Base-by-base conservation (phyloP, 352 stramenopile species). In the Pythium scleroteichum region DNA sequence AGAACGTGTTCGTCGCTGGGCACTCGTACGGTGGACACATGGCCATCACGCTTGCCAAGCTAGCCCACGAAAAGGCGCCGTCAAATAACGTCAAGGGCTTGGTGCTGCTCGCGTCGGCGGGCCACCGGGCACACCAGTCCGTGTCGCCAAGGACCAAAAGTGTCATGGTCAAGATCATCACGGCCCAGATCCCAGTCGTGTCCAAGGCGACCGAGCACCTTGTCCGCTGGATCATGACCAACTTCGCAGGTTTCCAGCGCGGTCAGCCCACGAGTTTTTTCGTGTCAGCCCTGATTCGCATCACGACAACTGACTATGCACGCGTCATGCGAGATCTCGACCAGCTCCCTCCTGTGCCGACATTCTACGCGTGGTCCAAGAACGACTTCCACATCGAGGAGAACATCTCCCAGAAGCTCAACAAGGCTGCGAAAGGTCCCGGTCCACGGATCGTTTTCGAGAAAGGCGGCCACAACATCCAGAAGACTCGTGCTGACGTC, bases 381-480 rank as follows among this genome's bases (percentile, higher is more conserved):
- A 62, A 69, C 29, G 64, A 75, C 35, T 16, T 38, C 22, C 38
- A 74, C 29, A 73, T 76, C 13, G 64, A 81, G 20, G 60, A 68
- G n/a, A 40, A 72, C 19, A 62, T 76, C 22, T 51, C 63, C 1
- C 39, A 47, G 9, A 58, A 66, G 17, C 51, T 74, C 2, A 67
- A 53, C 20, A 20, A 52, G 1, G 12, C 54, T 16, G 57, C 49
- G 8, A 51, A 45, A 20, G 46, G 44, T 32, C 20, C 60, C n/a
- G 68, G 69, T 16, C 63, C 69, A 17, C 73, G 68, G 26, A 23
- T 82, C 20, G 53, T 64, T n/a, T 82, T 79, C 40, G 53, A 64
- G 17, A 55, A 40, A 12, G 75, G 73, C 10, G 71, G 73, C 6
- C 76, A 85, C 63, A 82, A 80, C 44, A 58, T 85, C 27, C 73